Conservation (phyloP, 768 basidiomycete genomes). For the Phlebiopsis flavidoalba region DNA sequence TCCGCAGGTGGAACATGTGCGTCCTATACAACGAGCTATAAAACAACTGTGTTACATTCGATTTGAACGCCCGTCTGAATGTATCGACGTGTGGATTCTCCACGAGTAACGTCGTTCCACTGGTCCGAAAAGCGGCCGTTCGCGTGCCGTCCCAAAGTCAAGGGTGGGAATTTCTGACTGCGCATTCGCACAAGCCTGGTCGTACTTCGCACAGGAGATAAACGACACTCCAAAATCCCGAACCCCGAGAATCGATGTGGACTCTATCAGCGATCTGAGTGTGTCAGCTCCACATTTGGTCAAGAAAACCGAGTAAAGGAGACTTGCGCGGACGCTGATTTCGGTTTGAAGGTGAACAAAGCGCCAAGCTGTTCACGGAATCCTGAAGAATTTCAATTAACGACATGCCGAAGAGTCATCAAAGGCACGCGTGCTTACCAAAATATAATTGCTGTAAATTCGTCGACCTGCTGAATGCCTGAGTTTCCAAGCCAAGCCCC, state of each 20-base stretch:
- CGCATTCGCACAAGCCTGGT: constrained; percentile 58
- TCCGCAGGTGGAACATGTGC: constrained; percentile 62
- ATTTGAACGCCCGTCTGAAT: constrained; percentile 37
- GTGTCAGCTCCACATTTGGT: no score
- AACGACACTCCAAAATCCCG: constrained; percentile 64
- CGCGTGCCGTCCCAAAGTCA: constrained; percentile 48
- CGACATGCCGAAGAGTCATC: background rate
- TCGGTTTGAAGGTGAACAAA: constrained; percentile 44
- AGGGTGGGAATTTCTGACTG: constrained; percentile 56
- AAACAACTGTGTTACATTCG: constrained; percentile 45
- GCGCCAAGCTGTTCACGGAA: constrained; percentile 49
- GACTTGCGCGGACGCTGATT: constrained; percentile 21
- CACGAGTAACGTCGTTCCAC: constrained; percentile 58
- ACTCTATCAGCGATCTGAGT: background rate
- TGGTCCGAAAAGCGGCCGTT: constrained; percentile 33
- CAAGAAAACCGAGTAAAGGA: no score
- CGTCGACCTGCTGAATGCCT: constrained; percentile 40
- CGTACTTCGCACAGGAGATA: constrained; percentile 43
- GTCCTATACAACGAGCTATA: constrained; percentile 64
- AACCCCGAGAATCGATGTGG: constrained; percentile 45
- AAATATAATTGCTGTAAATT: constrained; percentile 44
- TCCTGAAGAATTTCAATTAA: constrained; percentile 24
- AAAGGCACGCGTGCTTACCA: constrained; percentile 25
- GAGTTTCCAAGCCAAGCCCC: constrained; percentile 50
- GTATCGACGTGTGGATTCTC: constrained; percentile 50